These are phyloP conservation scores for Chlamydomonas sp. DNA, from an alignment of 139 green algal genomes.

Conservation along the genomic window DNA sequence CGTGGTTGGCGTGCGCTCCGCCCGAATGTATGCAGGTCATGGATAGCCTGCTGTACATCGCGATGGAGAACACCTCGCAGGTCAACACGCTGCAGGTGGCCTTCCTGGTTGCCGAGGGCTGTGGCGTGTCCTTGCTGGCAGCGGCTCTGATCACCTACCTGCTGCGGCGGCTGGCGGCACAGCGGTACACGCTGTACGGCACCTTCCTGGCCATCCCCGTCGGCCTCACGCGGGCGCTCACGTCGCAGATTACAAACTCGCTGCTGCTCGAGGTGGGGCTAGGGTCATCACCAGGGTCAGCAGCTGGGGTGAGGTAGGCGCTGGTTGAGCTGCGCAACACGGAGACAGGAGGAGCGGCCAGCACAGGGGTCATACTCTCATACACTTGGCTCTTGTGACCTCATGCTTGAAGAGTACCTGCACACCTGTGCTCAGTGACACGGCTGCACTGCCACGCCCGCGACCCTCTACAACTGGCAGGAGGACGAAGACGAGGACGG, in stretches of 20 bases:
- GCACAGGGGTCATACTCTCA: no score
- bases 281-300: no score
- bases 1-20: no score
- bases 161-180: conserved; percentile 14
- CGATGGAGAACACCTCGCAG: background rate
- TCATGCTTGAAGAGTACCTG: no score
- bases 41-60: background rate
- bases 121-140: conserved; percentile 14
- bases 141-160: conserved; percentile 14
- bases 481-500: conserved; percentile 24
- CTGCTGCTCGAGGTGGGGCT: conserved; percentile 4
- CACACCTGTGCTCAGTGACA: no score
- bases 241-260: background rate
- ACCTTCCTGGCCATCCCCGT: conserved; percentile 22
- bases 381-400: no score
- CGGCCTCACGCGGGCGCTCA: background rate
- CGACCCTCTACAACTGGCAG: background rate
- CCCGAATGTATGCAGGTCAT: background rate
- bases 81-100: conserved; percentile 23
- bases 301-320: background rate
- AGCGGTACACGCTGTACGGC: conserved; percentile 25
- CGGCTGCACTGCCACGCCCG: no score
- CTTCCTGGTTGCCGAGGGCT: conserved; percentile 15
- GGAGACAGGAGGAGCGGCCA: background rate
- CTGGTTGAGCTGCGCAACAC: background rate